Percentiles rank a stretch among this genome's conserved stretches.
These are phyloP conservation scores for Verticillium dahliae DNA, from an alignment of 2,329 filamentous ascomycete genomes.

Conservation along the genomic window DNA sequence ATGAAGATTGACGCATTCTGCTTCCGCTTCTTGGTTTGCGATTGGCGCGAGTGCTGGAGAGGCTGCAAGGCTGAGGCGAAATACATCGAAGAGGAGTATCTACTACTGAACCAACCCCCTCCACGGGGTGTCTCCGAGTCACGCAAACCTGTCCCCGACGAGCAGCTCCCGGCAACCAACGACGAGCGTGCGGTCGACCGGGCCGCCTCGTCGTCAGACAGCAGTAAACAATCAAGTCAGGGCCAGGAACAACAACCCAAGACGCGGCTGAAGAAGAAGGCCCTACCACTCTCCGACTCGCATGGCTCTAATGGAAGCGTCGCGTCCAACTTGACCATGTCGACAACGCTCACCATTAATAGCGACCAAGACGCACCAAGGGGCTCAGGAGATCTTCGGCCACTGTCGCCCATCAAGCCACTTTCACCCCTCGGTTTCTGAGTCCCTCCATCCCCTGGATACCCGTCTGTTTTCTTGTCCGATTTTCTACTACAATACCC, in stretches of 20 bases:
- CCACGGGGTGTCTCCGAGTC: slow-evolving; percentile 40
- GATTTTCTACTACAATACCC: slow-evolving; percentile 6
- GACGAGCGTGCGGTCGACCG: slow-evolving; percentile 18
- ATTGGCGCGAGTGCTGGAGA: slow-evolving; percentile 97
- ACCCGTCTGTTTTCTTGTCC: slow-evolving; percentile 8
- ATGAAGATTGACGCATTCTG: slow-evolving; percentile 94
- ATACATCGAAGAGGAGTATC: slow-evolving; percentile 65
- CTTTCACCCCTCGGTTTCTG: slow-evolving; percentile 56
- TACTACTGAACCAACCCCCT: slow-evolving; percentile 49
- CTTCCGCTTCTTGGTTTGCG: slow-evolving; percentile 90
- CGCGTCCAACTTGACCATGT: slow-evolving; percentile 34
- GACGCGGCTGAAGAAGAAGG: slow-evolving; percentile 37
- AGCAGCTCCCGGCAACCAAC: slow-evolving; percentile 8
- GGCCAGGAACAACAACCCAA: slow-evolving; percentile 20
- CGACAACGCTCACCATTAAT: slow-evolving; percentile 39
- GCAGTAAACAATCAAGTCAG: slow-evolving; percentile 44
- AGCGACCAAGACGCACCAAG: slow-evolving; percentile 30
- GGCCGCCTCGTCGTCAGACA: slow-evolving; percentile 54
- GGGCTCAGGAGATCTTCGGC: slow-evolving; percentile 39
- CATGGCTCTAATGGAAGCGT: slow-evolving; percentile 38
- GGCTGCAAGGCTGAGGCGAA: slow-evolving; percentile 86
- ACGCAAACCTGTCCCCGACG: slow-evolving; percentile 11
- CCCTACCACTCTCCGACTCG: slow-evolving; percentile 29
- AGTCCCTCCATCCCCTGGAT: slow-evolving; percentile 10
- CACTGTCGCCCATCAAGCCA: slow-evolving; percentile 60